These are phyloP conservation scores for Kwoniella shandongensis DNA, from an alignment of 768 basidiomycete genomes.

Conservation along the genomic window DNA sequence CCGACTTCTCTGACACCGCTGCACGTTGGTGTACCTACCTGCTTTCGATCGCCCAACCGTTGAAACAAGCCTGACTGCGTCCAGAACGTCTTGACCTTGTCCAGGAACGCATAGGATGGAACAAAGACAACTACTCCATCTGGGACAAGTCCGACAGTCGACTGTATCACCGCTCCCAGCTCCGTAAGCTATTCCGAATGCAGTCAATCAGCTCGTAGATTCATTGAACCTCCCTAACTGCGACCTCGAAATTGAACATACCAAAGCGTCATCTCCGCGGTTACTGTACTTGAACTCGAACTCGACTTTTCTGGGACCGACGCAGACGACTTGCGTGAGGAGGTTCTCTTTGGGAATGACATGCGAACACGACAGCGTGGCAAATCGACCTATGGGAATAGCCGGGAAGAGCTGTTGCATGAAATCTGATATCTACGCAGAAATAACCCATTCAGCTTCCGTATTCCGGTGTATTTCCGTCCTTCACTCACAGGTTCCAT, in stretches of 20 bases:
- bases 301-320: constrained; percentile 70
- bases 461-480: not conserved
- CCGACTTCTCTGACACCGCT: too few species aligned
- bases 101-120: constrained; percentile 83
- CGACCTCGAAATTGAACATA: constrained; percentile 54
- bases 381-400: constrained; percentile 64
- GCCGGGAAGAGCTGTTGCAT: constrained; percentile 73
- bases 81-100: constrained; percentile 69
- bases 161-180: constrained; percentile 78
- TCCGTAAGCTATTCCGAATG: constrained; percentile 64
- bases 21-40: too few species aligned
- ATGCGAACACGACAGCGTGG: constrained; percentile 86
- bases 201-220: constrained; percentile 1
- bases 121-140: constrained; percentile 91
- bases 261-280: constrained; percentile 66
- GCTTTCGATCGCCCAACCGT: constrained; percentile 70
- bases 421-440: constrained; percentile 77
- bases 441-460: not conserved
- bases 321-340: constrained; percentile 69
- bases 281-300: constrained; percentile 80
- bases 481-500: constrained; percentile 81
- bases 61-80: constrained; percentile 62
- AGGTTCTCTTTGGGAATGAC: constrained; percentile 81
- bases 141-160: constrained; percentile 73
- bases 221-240: not conserved